Evolutionary conservation across 345 rosid species (phyloP), one percentile per base, ranked within the genome.

Genomic region (Salix exigua): DNA sequence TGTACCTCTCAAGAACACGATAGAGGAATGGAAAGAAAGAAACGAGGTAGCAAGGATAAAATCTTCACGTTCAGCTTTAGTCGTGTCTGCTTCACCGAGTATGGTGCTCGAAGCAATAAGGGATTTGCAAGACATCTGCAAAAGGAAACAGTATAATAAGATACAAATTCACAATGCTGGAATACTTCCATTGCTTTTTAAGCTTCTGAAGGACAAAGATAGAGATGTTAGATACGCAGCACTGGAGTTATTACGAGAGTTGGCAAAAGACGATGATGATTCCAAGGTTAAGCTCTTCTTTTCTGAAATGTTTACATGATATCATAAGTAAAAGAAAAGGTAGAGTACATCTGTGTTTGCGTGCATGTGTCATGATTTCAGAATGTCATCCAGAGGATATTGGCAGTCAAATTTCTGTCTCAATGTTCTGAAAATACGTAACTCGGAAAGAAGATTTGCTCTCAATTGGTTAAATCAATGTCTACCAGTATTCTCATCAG

Each of bases 11-110:
- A 89, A 87, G 89, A 88, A 87, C 70, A 91, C 87, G 18, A 92
- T 94, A 66, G 86, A 87, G 79, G 91, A 92, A 77, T 94, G 98
- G 98, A 87, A 78, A 78, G 94, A 87, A 46, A 83, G 97, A 82
- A 91, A 94, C 58, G 97, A 91, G 74, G 82, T 75, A 26, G 88
- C 86, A 51, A 88, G 85, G 79, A 91, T 94, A 86, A 91, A 91
- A 83, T 87, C 77, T 79, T 89, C 87, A n/a, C 83, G 87, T 40
- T 84, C 93, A 63, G 94, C 97, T 14, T 84, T 94, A 78, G 78
- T 91, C 50, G 83, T 89, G 46, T 94, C 92, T 33, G 88, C 92
- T 85, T 89, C 98, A 55, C 84, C 84, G 8, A 76, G 75, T 74
- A 90, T 90, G 96, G 85, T 90, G 40, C 74, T 89, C 4, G 94